Evolutionary conservation across 106 monocot genomes (phyloP), one percentile per base, ranked within the genome.

Genomic region (Dendrobium officinale): DNA sequence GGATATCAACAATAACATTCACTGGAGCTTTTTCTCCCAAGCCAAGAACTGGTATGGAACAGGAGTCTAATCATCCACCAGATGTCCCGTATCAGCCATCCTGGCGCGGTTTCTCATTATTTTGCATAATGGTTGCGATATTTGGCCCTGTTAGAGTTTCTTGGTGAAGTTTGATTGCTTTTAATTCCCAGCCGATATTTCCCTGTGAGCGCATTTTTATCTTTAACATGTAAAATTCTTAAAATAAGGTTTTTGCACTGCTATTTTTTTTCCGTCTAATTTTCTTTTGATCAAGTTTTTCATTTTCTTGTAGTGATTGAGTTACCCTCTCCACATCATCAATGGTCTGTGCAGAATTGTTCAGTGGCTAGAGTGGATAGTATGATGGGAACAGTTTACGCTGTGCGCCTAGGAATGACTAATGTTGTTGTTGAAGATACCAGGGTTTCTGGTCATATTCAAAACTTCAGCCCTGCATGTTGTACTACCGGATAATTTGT

Each of bases 381-480:
- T 79, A 45, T 77, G 67, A 86, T 85, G 78, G 99, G 99, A 66
- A 83, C 56, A 82, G 86, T 83, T 82, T 77, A 79, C 80, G 79
- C 88, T 27, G 77, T 91, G 64, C 86, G 84, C 72, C 73, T 99
- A 10, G 99, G 99, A 83, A 78, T 72, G 31, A 88, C 95, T 76
- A 77, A 85, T 66, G 77, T 99, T 72, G 58, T 92, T 87, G 93
- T 99, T 75, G 95, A 95, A 85, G 95, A 99, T 64, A 88, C 81
- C 73, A 91, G 99, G 84, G 88, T 99, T 91, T 81, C 85, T 84
- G 99, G 89, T 72, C 95, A 99, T 85, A 54, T 86, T 15, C 99
- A 99, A 76, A 75, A 83, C 84, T 75, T 99, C 99, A 67, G 79
- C 89, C 68, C 54, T 99, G 81, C 90, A 95, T 85, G 91, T 99